Evolutionary conservation across 2,329 filamentous ascomycete species (phyloP), one percentile per base, ranked within the genome.

Genomic region (Alternaria rosae): DNA sequence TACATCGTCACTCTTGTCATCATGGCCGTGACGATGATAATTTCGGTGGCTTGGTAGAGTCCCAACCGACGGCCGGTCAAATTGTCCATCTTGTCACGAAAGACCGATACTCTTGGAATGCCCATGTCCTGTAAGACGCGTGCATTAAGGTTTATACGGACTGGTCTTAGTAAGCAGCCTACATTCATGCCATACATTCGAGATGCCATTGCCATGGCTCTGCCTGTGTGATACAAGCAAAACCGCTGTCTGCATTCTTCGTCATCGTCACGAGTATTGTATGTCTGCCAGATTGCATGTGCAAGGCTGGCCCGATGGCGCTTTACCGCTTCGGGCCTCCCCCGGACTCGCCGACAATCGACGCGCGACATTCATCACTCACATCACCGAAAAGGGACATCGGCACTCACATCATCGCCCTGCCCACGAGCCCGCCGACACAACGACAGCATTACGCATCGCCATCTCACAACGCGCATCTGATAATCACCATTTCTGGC

Each of bases 391-490:
- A 53, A 42, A 53, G 35, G 51, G 51, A 53, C 32, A 53, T 53
- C 32, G 30, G 35, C 51, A 53, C 32, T 60, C 57, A 59, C 59
- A 57, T 52, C 62, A 56, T 48, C 62, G 51, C 55, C 59, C 35
- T 25, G 43, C 23, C 26, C 52, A 38, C 55, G 42, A 52, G 25
- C 56, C 59, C 25, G 43, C 59, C 50, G 11, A 30, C 55, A 30
- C 57, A 11, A 59, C 57, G 17, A 30, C 54, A 15, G 35, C 25
- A 41, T 59, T 10, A 11, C 26, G 11, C 41, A 54, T 45, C 54
- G 11, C 43, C 42, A 54, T 54, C 59, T 42, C 9, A 50, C 42
- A 17, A 60, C 20, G 26, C 23, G 35, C 25, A 59, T 50, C 15
- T 26, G 5, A 32, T 28, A 21, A 5, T 28, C 20, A 26, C 47